Base-by-base conservation (phyloP, 2,329 filamentous ascomycete genomes). In the Teratosphaeria gauchensis region DNA sequence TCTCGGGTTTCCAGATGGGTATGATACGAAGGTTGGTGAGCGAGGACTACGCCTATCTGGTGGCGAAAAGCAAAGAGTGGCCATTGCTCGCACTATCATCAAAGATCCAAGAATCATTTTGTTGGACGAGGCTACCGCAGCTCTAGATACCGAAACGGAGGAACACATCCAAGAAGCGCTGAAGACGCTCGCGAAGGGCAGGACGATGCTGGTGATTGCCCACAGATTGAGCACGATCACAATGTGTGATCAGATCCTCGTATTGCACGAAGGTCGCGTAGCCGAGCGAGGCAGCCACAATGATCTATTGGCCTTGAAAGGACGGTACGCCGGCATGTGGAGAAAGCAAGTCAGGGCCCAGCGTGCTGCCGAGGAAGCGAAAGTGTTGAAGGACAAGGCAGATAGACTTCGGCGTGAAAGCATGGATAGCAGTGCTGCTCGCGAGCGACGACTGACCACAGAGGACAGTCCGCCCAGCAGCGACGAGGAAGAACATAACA, bases 141-240 rank as follows among this genome's bases (percentile, higher is more conserved):
- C 92, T 9, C 79, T 96, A 32, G 92, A 96, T 71, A 91, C 90
- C 0, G 89, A 94, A 64, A 96, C 92, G 0, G 92, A 96, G 73
- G 89, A 95, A 72, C 88, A 95, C 70, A 96, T 96, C 60, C 92
- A 96, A 74, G 84, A 87, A 60, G 91, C 92, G 38, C 82, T 99
- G 33, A 86, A 86, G 59, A 90, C 83, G 14, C 84, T 97, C 53
- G 89, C 90, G 16, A 80, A 87, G 65, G 92, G 91, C 55, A 88
- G 94, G 53, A 99, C 94, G 1, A 87, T 96, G 77, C 83, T 99
- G 61, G 91, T 97, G 56, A 97, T 99, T 76, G 94, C 94, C 77
- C 90, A 85, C 77, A 76, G 80, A 48, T 74, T 83, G 30, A 81
- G 78, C 59, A 83, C 80, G 16, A 81, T 82, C 62, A 80, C 77